phyloP scores from a whole-genome alignment of 73 alveolate species.

The Paramecium sonneborni region DNA sequence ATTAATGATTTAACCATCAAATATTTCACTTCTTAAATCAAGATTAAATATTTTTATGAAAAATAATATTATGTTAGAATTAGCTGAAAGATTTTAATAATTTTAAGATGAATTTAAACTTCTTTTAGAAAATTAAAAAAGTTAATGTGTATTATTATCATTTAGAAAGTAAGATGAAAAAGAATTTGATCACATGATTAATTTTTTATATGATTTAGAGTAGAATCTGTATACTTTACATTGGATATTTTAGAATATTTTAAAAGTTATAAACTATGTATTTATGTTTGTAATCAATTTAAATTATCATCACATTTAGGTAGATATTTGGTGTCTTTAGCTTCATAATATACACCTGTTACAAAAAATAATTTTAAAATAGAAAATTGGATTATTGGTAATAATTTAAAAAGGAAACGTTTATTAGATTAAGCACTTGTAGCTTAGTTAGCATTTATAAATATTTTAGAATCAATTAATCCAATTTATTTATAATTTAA shows the following conservation, averaged over 20 bases:
- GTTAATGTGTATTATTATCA: conserved; percentile 69
- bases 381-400: not conserved
- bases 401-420: conserved; percentile 54
- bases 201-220: conserved; percentile 80
- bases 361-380: conserved; percentile 49
- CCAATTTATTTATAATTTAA: conserved; percentile 72
- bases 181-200: conserved; percentile 65
- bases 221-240: conserved; percentile 73
- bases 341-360: conserved; percentile 79
- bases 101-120: conserved; percentile 80
- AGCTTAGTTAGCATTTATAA: conserved; percentile 82
- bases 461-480: conserved; percentile 78
- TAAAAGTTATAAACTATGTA: conserved; percentile 82
- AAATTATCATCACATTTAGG: conserved; percentile 78
- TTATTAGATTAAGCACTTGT: conserved; percentile 70
- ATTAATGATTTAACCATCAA: not conserved
- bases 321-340: conserved; percentile 77
- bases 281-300: conserved; percentile 89
- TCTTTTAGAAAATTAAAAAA: conserved; percentile 67
- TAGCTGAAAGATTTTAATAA: conserved; percentile 79
- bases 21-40: conserved; percentile 59
- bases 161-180: conserved; percentile 18
- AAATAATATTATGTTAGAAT: conserved; percentile 80
- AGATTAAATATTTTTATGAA: conserved; percentile 83
- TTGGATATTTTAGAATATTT: conserved; percentile 86